Base-by-base conservation (phyloP, 208 protist species). In the Leishmania turanica region DNA sequence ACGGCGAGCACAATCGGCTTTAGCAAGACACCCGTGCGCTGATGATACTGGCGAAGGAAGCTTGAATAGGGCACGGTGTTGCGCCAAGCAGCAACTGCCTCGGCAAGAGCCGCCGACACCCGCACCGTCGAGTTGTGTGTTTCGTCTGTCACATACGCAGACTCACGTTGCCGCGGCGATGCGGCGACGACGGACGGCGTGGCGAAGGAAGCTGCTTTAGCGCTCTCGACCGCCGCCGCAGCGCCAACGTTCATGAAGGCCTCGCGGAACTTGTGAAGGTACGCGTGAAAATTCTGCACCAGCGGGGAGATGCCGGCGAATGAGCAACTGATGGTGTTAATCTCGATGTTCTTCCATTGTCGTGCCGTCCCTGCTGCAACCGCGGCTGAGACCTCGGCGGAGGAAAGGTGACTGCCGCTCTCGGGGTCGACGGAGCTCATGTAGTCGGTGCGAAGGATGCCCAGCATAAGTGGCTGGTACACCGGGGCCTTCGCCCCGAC, bases 251-350 rank as follows among this genome's bases (percentile, higher is more conserved):
- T 77, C 75, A 58, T 74, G 53, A 88, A 54, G 15, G 87, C 73
- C 0, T 47, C n/a, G 9, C 75, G 82, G 73, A 91, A 92, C 75
- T 75, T 71, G 1, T 78, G 68, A 58, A 98, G 21, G 51, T 97
- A 98, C n/a, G 73, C 34, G 75, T 99, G 98, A 80, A 99, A 94
- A 19, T 91, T 75, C 42, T 79, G 88, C 31, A 98, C 92, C 2
- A 93, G 91, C 51, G 90, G 90, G 19, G 95, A 93, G 21, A 99
- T 81, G 6, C 90, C 89, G 2, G 91, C 95, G 80, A 99, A 99
- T 75, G 95, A 96, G 80, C 95, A 97, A 75, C 97, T 98, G 75
- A 99, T 99, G 17, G 97, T 99, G 88, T 99, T 99, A 64, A 99
- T 92, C 84, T 99, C 98, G n/a, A 99, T 97, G 86, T 99, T 99